Conservation (phyloP, 208 protist genomes). For the Crithidia acanthocephali region DNA sequence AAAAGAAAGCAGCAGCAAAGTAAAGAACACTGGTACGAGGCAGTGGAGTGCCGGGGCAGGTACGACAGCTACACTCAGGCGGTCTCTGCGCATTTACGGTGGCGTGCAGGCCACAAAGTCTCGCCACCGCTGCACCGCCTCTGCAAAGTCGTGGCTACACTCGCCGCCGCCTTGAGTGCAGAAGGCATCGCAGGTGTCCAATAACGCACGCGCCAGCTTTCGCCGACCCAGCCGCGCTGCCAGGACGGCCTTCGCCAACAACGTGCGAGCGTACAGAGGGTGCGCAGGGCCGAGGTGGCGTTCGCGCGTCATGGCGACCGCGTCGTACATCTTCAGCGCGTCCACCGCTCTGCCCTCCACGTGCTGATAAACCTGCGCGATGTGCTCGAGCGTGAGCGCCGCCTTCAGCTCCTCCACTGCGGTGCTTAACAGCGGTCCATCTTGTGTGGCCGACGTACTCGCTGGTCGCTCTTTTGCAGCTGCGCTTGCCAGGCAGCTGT, state of each 20-base stretch:
- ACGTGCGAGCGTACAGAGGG: conserved; percentile 39
- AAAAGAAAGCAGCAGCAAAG: no score
- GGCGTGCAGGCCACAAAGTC: neutral
- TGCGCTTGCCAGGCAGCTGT: neutral
- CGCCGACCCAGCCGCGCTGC: conserved; percentile 44
- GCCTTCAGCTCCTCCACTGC: conserved; percentile 55
- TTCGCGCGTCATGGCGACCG: conserved; percentile 44
- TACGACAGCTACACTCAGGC: no score
- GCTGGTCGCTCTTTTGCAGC: neutral
- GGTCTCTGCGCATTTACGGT: no score
- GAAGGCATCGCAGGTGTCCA: conserved; percentile 13
- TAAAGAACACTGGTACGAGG: no score
- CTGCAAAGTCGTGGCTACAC: neutral
- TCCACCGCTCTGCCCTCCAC: conserved; percentile 19
- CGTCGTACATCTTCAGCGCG: conserved; percentile 51
- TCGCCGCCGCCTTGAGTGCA: neutral
- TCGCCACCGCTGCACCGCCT: conserved; percentile 10
- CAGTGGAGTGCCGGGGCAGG: no score
- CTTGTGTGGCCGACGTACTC: neutral
- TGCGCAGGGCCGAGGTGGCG: conserved; percentile 49
- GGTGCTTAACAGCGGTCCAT: neutral
- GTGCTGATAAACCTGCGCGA: conserved; percentile 59
- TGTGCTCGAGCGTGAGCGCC: conserved; percentile 69
- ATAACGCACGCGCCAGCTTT: conserved; percentile 20
- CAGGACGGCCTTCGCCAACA: conserved; percentile 35